Conservation (phyloP, 116 monocot species). For the Zostera marina region DNA sequence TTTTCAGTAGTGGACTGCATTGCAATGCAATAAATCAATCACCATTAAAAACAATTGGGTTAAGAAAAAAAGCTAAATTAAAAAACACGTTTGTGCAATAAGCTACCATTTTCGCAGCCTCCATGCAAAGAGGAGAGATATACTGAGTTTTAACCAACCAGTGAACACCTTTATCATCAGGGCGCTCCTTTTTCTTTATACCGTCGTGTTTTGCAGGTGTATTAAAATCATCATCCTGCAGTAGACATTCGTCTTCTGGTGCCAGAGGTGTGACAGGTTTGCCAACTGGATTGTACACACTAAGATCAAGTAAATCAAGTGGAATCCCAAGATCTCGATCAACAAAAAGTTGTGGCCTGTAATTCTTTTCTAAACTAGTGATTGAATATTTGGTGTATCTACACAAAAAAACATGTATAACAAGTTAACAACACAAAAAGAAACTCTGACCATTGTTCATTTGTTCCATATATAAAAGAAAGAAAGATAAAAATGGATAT, state of each 20-base stretch:
- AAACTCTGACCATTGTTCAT: neutral
- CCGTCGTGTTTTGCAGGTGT: conserved; percentile 89
- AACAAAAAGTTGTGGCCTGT: conserved; percentile 73
- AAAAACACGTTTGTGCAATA: neutral
- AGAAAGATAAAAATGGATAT: neutral
- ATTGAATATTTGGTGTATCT: conserved; percentile 86
- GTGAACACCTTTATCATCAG: conserved; percentile 77
- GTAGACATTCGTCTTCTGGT: conserved; percentile 74
- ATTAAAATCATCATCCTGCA: conserved; percentile 56
- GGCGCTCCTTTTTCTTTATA: conserved; percentile 72
- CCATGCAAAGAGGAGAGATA: conserved; percentile 77
- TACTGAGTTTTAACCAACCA: conserved; percentile 99
- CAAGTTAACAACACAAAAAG: neutral
- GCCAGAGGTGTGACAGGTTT: conserved; percentile 24
- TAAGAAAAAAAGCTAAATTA: neutral
- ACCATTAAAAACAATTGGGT: neutral
- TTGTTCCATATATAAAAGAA: neutral
- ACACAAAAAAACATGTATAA: conserved; percentile 3
- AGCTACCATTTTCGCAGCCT: conserved; percentile 47
- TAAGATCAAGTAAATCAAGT: conserved; percentile 86
- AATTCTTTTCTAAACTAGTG: conserved; percentile 68
- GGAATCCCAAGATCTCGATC: conserved; percentile 93
- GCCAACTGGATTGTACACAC: conserved; percentile 35
- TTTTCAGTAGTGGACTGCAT: conserved; percentile 76
- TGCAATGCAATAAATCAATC: conserved; percentile 5